These are phyloP conservation scores for Tricladium varicosporioides DNA, from an alignment of 2,329 filamentous ascomycete species.

Conservation along the genomic window DNA sequence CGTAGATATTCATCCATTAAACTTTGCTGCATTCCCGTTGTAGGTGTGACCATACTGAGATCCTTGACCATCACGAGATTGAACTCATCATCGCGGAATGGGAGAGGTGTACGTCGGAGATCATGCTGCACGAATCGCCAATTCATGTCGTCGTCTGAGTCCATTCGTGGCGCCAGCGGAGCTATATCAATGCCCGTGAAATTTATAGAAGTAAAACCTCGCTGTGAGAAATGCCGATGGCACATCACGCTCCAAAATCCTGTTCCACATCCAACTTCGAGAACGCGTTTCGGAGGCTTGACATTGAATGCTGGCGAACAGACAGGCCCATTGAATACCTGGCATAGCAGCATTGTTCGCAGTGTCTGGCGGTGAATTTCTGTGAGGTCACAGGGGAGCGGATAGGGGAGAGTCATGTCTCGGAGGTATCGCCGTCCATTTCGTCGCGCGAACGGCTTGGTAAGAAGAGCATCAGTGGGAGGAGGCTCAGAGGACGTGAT, in stretches of 20 bases:
- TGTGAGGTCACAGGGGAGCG: constrained; percentile 81
- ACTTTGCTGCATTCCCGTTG: constrained; percentile 50
- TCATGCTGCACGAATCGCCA: constrained; percentile 92
- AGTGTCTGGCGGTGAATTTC: constrained; percentile 87
- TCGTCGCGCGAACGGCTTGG: constrained; percentile 63
- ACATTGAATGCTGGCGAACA: constrained; percentile 67
- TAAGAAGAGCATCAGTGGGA: constrained; percentile 19
- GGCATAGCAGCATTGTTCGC: constrained; percentile 75
- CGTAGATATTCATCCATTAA: constrained; percentile 73
- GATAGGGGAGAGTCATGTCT: constrained; percentile 70
- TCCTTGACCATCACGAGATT: constrained; percentile 90
- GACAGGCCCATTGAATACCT: constrained; percentile 77
- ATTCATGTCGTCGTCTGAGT: constrained; percentile 69
- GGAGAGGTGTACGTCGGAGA: constrained; percentile 70
- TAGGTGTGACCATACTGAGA: constrained; percentile 64
- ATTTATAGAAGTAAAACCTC: constrained; percentile 66
- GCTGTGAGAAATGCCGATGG: constrained; percentile 71
- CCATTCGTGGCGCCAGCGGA: constrained; percentile 62
- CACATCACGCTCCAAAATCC: constrained; percentile 90
- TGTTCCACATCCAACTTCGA: constrained; percentile 85
- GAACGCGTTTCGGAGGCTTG: constrained; percentile 70
- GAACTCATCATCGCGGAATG: constrained; percentile 77
- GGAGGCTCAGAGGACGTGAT: constrained; percentile 28
- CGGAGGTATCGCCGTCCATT: constrained; percentile 82
- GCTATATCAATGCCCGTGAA: constrained; percentile 85